Evolutionary conservation across 2,329 filamentous ascomycete species (phyloP), one percentile per base, ranked within the genome.

Genomic region (Xenosphaeropsis pyriputrescens): DNA sequence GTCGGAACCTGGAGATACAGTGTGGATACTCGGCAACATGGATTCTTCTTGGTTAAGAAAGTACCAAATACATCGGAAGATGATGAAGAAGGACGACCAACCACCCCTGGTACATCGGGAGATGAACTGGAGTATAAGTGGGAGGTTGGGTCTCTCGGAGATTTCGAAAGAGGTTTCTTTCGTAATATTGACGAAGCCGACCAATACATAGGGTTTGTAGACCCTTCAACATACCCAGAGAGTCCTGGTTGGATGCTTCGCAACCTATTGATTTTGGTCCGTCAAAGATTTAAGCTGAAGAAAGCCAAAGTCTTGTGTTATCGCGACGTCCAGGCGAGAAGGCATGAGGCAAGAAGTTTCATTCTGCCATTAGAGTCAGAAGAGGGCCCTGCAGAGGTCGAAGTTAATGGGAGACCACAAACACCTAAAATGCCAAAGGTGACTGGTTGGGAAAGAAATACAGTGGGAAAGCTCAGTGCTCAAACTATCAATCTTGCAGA

Each of bases 1-100:
- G 77, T 95, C 16, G 81, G 88, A 44, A 91, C 85, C 1, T 98
- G 88, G 86, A 75, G 77, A 43, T 91, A 89, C 51, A 70, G 72
- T 22, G 77, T 82, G 13, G 88, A 96, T 57, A 68, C 72, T 29
- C 73, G 85, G 36, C 85, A 98, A 58, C 79, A 89, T 55, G 91
- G 91, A 8, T 98, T 96, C 61, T 98, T 98, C 57, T 64, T 98
- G n/a, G 88, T 79, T 6, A 94, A 93, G 60, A 84, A 79, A 50
- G 30, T 32, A 32, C 30, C 30, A 15, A 26, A 26, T 26, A 26
- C 22, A 3, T 49, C 37, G 40, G 53, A 29, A 1, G 55, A 50
- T 2, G 49, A 57, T 4, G 44, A 45, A 5, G 46, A 53, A 16
- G 42, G 43, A 15, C 42, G 39, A 30, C 52, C 59, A 36, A 62